A percentile compares a stretch with the other conserved stretches of the same genome.
phyloP scores from a whole-genome alignment of 208 protist genomes.

The Leishmania martiniquensis region DNA sequence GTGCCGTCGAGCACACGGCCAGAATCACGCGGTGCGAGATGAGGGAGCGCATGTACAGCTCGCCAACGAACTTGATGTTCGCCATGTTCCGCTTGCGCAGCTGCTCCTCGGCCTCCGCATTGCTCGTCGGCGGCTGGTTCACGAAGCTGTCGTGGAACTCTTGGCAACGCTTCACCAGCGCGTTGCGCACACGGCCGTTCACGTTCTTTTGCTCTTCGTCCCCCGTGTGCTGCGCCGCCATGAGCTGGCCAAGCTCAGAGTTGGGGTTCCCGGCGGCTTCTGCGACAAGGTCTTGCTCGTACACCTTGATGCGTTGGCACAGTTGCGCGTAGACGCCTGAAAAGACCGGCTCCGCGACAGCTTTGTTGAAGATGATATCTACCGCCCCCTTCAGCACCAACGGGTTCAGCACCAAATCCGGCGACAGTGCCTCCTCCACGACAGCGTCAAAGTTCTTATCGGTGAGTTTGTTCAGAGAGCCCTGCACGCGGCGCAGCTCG shows the following conservation, averaged over 20 bases:
- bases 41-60: slow-evolving; percentile 81
- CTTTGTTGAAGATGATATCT: slow-evolving; percentile 88
- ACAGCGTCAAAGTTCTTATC: slow-evolving; percentile 85
- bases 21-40: slow-evolving; percentile 74
- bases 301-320: slow-evolving; percentile 75
- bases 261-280: slow-evolving; percentile 41
- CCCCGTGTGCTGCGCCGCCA: slow-evolving; percentile 21
- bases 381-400: slow-evolving; percentile 71
- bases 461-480: slow-evolving; percentile 88
- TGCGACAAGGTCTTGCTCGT: slow-evolving; percentile 68
- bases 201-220: slow-evolving; percentile 26
- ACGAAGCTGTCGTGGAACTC: slow-evolving; percentile 58
- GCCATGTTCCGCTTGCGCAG: slow-evolving; percentile 86
- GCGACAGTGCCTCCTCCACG: slow-evolving; percentile 57
- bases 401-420: slow-evolving; percentile 73
- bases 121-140: slow-evolving; percentile 35
- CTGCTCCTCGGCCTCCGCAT: slow-evolving; percentile 66
- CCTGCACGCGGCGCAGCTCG: slow-evolving; percentile 76
- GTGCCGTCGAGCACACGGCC: slow-evolving; percentile 46
- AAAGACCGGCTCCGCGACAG: slow-evolving; percentile 89
- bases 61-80: slow-evolving; percentile 92
- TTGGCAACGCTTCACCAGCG: slow-evolving; percentile 57
- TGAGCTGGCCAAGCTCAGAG: slow-evolving; percentile 36
- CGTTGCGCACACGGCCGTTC: slow-evolving; percentile 46
- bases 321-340: slow-evolving; percentile 81